Evolutionary conservation across 176 grass and related monocot species (phyloP), one percentile per base, ranked within the genome.

Genomic region (Hyparrhenia diplandra): DNA sequence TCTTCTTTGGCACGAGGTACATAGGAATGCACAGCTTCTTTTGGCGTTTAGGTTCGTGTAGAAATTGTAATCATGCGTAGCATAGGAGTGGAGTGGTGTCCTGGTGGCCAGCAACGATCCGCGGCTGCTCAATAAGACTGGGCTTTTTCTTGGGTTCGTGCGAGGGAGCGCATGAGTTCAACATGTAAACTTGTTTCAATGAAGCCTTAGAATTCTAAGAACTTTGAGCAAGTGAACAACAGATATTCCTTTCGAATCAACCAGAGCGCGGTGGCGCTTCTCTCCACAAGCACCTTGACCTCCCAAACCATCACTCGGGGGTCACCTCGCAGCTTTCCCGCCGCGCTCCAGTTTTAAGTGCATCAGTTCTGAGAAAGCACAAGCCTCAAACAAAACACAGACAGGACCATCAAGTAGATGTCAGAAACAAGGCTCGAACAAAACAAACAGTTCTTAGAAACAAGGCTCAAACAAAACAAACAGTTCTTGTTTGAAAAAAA

Each of bases 101-200:
- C 16, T 36, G 61, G 61, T 78, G 59, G 83, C 78, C 67, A 46
- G 72, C 73, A 28, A 89, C 43, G 32, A 51, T 72, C 72, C 32
- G 78, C 66, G 35, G 72, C 65, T 72, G 79, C 67, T 34, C 10
- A 90, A 86, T 82, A 89, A 90, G 62, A 43, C 83, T 51, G 46
- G 66, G 66, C 3, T 54, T 58, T 66, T 3, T 65, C 58, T 77
- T 39, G 27, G 82, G 55, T 73, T 86, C 67, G 73, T 78, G 37
- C 28, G 79, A 46, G 28, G 73, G 58, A 54, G 49, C 45, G 42
- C 69, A 49, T 42, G 83, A 73, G 71, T 24, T 66, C 37, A 32
- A 28, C 52, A 3, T 82, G 88, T 85, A 82, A 73, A 86, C 82
- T 60, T 82, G 47, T 45, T 78, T 25, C 5, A 46, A 40, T 66